Evolutionary conservation across 1,139 yeast genomes (phyloP).

Genomic region (Blastobotrys buckinghamii): DNA sequence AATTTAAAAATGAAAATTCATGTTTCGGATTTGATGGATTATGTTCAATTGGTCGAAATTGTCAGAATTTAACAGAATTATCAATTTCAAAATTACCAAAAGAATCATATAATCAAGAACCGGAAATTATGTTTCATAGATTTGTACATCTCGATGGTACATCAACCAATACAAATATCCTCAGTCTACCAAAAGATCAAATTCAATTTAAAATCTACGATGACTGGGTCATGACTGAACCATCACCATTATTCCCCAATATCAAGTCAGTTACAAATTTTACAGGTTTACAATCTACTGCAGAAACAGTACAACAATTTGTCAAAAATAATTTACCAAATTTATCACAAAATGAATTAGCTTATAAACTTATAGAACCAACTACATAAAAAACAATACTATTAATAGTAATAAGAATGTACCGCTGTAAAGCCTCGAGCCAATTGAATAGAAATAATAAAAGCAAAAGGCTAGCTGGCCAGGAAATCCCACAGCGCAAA

Average conservation of each 20-base stretch:
- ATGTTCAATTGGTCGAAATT: not conserved
- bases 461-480: conserved; percentile 21
- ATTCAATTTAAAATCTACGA: too few species aligned
- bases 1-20: not conserved
- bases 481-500: conserved; percentile 22
- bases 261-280: not conserved
- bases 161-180: not conserved
- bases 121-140: not conserved
- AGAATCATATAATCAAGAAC: not conserved
- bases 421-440: conserved; percentile 26
- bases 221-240: too few species aligned
- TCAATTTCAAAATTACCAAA: not conserved
- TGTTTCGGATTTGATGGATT: not conserved
- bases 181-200: too few species aligned
- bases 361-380: not conserved
- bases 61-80: not conserved
- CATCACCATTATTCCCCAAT: not conserved
- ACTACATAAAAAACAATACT: not conserved
- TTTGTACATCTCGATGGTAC: too few species aligned
- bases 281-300: not conserved
- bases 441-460: conserved; percentile 14
- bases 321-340: not conserved
- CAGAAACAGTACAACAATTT: not conserved
- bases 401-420: too few species aligned
- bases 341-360: not conserved